Base-by-base conservation (phyloP, 257 asterid species). In the Fraxinus quadrangulata region DNA sequence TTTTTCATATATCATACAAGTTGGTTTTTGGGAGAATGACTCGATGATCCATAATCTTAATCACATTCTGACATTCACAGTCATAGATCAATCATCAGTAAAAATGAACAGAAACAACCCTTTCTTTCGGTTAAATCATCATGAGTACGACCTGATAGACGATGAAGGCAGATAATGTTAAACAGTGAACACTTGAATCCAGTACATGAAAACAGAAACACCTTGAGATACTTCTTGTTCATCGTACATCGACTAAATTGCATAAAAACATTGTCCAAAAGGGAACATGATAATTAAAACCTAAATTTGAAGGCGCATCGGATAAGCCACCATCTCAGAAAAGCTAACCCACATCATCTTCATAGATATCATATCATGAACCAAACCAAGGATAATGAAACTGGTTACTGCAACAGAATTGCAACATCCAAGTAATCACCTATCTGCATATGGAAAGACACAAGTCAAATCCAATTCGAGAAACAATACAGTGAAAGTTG, bases 351-450 rank as follows among this genome's bases (percentile, higher is more conserved):
- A 34, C 66, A 36, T 36, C 34, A 47, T 30, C 63, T 51, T 65
- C 23, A 31, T 26, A 54, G 70, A 66, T 26, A 4, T 23, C 34
- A 17, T 4, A 16, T 21, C 31, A 28, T 72, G 19, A 28, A 68
- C 3, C 13, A 63, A 80, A 54, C 80, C 30, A 56, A 37, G 31
- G 51, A n/a, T 1, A 51, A 51, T 5, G 63, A 63, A 72, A 73
- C 7, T 23, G 28, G 31, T 76, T 80, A 89, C 89, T 90, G 94
- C 80, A 85, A 81, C 40, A 81, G 85, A 56, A 92, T 90, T 16
- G 97, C 94, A 80, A 94, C 98, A 54, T 94, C 98, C 90, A 94
- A 87, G 89, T 92, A 92, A 84, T 94, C 98, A 45, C 98, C 98
- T 47, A 92, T 89, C 98, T 93, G 98, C 86, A 81, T 6, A 78